Evolutionary conservation across 768 basidiomycete genomes (phyloP), one percentile per base, ranked within the genome.

Genomic region (Amanita inopinata): DNA sequence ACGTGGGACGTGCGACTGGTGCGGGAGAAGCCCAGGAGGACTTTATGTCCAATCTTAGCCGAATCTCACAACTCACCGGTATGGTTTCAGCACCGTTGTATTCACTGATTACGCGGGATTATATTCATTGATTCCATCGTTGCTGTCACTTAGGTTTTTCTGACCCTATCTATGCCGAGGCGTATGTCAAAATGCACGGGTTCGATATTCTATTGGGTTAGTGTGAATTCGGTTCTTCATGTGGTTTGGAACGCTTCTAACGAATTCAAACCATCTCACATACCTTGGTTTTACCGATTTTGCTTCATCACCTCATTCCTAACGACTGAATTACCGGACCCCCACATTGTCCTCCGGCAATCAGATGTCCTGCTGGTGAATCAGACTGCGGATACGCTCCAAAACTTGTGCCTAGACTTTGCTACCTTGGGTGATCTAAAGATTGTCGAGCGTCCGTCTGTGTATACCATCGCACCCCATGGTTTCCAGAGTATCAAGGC

Each of bases 401-500:
- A 98, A 60, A 98, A 96, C 58, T 78, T 99, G 2, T 93, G 92
- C 55, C 71, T 98, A 43, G 96, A 99, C 60, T 97, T 99, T 54
- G 92, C 96, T 0, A 98, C 96, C 2, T 69, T 99, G 2, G 96
- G 94, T 17, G 96, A 98, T 56, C 73, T 99, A 40, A 97, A 97
- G 60, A 81, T 99, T 9, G 90, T 98, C 15, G 96, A 98, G 59
- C 75, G 92, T n/a, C 93, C 96, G 2, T 70, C 87, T 1, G 83
- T 91, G 5, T 88, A 93, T 55, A 97, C 93, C 0, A 75, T 98
- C 30, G 94, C 80, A 1, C 96, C 94, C 0, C 90, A 98, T 54
- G 86, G 88, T 14, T 99, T 98, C 84, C 94, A 96, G 63, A 91
- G 83, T 57, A 91, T 98, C 67, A 97, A 97, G 60, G 91, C 93